These are phyloP conservation scores for Coemansia sp. DNA, from an alignment of 192 early-diverging fungal species.

Conservation along the genomic window DNA sequence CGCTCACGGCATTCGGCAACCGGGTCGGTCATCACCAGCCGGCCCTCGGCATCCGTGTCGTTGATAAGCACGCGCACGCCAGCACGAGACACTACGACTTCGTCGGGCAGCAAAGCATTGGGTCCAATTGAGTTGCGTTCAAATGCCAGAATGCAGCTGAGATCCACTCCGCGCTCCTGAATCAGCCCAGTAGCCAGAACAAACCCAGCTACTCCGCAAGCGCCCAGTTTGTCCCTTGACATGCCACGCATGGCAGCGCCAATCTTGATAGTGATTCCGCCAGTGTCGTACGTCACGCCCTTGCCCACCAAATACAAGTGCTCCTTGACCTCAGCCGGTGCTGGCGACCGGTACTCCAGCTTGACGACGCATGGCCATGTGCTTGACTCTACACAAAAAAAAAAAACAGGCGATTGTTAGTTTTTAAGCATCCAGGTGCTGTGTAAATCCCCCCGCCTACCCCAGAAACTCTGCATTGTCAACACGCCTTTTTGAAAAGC, in stretches of 20 bases:
- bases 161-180: conserved; percentile 66
- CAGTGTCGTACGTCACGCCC: conserved; percentile 90
- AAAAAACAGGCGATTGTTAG: neutral
- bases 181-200: conserved; percentile 69
- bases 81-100: conserved; percentile 74
- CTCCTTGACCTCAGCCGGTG: conserved; percentile 72
- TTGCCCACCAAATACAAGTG: conserved; percentile 84
- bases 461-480: neutral
- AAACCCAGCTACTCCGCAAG: conserved; percentile 81
- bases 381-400: conserved; percentile 28
- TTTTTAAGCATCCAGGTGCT: neutral
- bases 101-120: conserved; percentile 80
- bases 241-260: conserved; percentile 83
- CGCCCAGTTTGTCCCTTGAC: conserved; percentile 91
- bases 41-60: conserved; percentile 91
- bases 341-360: conserved; percentile 65
- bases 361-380: conserved; percentile 58
- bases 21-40: conserved; percentile 85
- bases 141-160: conserved; percentile 73
- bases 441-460: neutral
- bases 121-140: conserved; percentile 84
- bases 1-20: conserved; percentile 74
- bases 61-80: conserved; percentile 77
- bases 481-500: neutral
- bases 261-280: conserved; percentile 84